Evolutionary conservation across 192 early-diverging fungal genomes (phyloP).

Genomic region (Backusella tuberculispora): DNA sequence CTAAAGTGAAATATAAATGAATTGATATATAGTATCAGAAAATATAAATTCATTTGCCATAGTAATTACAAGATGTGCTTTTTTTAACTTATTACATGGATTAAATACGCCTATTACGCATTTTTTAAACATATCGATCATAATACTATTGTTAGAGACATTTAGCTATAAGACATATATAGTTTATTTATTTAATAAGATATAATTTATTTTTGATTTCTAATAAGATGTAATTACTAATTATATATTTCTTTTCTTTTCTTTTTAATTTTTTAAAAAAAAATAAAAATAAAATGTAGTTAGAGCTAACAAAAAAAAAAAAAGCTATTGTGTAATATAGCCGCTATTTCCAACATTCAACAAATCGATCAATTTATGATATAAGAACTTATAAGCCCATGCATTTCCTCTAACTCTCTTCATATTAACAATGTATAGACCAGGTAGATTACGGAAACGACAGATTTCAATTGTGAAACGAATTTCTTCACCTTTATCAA

Average conservation of each 20-base stretch:
- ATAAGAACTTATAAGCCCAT: conserved; percentile 67
- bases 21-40: too few species aligned
- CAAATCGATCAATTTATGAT: conserved; percentile 49
- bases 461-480: conserved; percentile 78
- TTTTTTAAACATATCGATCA: not conserved
- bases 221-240: not conserved
- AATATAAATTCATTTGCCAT: too few species aligned
- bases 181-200: not conserved
- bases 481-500: conserved; percentile 66
- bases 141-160: too few species aligned
- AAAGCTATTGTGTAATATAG: conserved; percentile 4
- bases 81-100: too few species aligned
- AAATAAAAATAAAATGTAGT: not conserved
- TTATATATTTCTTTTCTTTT: not conserved
- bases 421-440: conserved; percentile 64
- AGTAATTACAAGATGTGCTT: too few species aligned
- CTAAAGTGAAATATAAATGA: too few species aligned
- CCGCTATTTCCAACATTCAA: conserved; percentile 36
- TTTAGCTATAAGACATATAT: not conserved
- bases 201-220: not conserved
- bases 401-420: conserved; percentile 62
- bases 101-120: too few species aligned
- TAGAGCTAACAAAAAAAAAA: not conserved
- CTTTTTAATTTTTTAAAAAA: not conserved
- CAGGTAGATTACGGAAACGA: conserved; percentile 77